Base-by-base conservation (phyloP, 345 rosid species). In the Eucalyptus leucophloia region DNA sequence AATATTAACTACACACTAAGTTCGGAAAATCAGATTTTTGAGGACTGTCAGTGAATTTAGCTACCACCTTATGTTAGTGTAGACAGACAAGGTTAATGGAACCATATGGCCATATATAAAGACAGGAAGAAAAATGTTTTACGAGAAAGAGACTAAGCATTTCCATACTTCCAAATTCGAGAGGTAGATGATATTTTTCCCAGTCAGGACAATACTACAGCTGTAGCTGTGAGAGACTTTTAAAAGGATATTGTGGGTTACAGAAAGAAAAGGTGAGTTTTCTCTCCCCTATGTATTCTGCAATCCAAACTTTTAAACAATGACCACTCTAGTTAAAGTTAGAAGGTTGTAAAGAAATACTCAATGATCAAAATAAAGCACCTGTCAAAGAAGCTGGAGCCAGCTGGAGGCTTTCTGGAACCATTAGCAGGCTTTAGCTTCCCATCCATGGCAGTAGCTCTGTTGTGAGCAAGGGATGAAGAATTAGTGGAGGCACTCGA, bases 351-450 rank as follows among this genome's bases (percentile, higher is more conserved):
- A 40, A 51, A 26, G 14, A 54, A 87, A 56, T 44, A 37, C 50
- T 13, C 83, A 60, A 77, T 30, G 83, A 62, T 56, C 30, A 18
- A 53, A 80, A 45, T 30, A 56, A 90, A 67, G 65, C 93, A 97
- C 99, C 99, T 95, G 92, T 96, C 98, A 88, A 98, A 98, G 93
- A 95, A 98, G 93, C 42, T 93, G 83, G 93, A 92, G 42, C 88
- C 91, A 87, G 91, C 90, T 80, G 93, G 91, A 89, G 91, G 91
- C 93, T 96, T 95, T 90, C 91, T 96, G 72, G 87, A 77, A 90
- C 91, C 91, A 90, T 91, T 93, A 87, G 93, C 30, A 90, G 88
- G 82, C 88, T 92, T 93, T 89, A 83, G 58, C 82, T 88, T 93
- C 28, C 45, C 87, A 87, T 45, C 91, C 37, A 93, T 83, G 62